Evolutionary conservation across 345 rosid genomes (phyloP), one percentile per base, ranked within the genome.

Genomic region (Eucalyptus erythrocorys): DNA sequence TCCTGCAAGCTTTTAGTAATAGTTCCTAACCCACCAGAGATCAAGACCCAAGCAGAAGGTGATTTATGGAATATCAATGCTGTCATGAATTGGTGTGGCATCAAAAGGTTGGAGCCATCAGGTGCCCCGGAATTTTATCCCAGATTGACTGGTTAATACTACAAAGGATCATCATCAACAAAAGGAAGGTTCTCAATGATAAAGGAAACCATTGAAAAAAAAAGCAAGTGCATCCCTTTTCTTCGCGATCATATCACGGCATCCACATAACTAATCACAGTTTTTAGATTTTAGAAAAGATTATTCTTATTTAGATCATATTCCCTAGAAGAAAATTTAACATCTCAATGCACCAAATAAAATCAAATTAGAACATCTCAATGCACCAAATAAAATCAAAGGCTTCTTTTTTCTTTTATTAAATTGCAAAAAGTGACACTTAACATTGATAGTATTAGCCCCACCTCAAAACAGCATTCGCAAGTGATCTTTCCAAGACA

Each of bases 361-460:
- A 59, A 26, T 0, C 27, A 59, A 27, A 5, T n/a, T n/a, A 55
- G 30, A 22, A 55, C 30, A 55, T 0, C 22, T 55, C 61, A 27
- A 24, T 27, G 66, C 66, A 26, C 16, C 32, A 11, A 27, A 59
- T 27, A 27, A 59, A 59, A 26, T 0, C 27, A 59, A 27, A 5
- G 0, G 0, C 32, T 59, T 59, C 32, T 59, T 59, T 59, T 59
- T 26, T 27, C 13, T 0, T n/a, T n/a, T n/a, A n/a, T 4, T 59
- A 59, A 59, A 11, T 59, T 59, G 32, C 32, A 59, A 27, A 5
- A 59, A 57, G 2, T 57, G 66, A 27, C 7, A 27, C 32, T 1
- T 26, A 10, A 59, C 8, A 3, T 11, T 11, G 3, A 59, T 16
- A 27, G 8, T 32, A 13, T 27, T 13, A 61, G 34, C 68, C 68